phyloP scores from a whole-genome alignment of 2,329 filamentous ascomycete species.

The Fragosphaeria purpurea region DNA sequence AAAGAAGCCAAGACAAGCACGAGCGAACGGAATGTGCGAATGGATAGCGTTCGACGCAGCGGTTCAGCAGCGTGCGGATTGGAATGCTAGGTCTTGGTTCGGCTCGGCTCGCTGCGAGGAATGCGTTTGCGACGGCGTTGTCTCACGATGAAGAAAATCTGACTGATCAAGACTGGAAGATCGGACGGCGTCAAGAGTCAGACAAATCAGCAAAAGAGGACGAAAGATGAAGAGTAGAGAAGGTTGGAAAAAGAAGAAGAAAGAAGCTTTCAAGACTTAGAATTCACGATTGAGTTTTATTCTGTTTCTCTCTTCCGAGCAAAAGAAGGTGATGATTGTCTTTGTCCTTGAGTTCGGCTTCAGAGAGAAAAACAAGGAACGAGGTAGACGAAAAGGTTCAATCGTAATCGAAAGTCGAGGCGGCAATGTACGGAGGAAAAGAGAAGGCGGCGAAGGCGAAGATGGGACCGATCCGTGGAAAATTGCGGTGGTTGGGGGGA shows the following conservation, averaged over 20 bases:
- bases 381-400: neutral
- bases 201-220: conserved; percentile 2
- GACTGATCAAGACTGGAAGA: no score
- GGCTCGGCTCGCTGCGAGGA: conserved; percentile 5
- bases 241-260: neutral
- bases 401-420: no score
- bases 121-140: neutral
- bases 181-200: neutral
- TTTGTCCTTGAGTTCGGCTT: no score
- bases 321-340: neutral
- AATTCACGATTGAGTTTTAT: conserved; percentile 4
- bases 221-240: neutral
- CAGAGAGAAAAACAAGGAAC: no score
- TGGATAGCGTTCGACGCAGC: neutral
- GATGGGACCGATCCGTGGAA: no score
- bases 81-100: conserved; percentile 2
- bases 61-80: neutral
- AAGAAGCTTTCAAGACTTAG: conserved; percentile 1
- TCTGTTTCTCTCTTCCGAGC: neutral
- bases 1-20: neutral
- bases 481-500: neutral
- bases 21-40: no score
- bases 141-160: neutral
- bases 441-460: neutral
- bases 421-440: neutral